Evolutionary conservation across 768 basidiomycete species (phyloP).

Genomic region (Phaeotremella skinneri): DNA sequence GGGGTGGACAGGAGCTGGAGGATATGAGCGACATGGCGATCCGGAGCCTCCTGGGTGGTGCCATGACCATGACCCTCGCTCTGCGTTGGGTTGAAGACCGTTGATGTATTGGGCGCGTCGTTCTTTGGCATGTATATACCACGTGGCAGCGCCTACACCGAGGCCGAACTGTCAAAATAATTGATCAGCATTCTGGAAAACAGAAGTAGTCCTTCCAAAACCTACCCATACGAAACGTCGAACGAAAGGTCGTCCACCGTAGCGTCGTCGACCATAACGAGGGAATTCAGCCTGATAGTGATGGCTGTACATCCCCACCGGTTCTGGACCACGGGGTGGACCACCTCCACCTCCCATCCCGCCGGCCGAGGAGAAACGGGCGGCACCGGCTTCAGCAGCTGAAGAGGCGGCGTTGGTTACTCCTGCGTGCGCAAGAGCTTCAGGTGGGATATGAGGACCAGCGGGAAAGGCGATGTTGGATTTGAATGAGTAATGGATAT

Average conservation of each 20-base stretch:
- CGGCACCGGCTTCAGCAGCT: conserved; percentile 1
- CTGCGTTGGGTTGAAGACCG: not conserved
- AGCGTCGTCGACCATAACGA: conserved; percentile 13
- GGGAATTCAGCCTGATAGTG: conserved; percentile 12
- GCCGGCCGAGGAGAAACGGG: not conserved
- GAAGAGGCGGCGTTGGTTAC: conserved; percentile 1
- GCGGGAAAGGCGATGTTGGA: conserved; percentile 8
- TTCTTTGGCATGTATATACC: conserved; percentile 21
- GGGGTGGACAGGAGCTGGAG: not conserved
- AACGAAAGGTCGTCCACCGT: conserved; percentile 10
- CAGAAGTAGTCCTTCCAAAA: not conserved
- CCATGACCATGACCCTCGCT: not conserved
- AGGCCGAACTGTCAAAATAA: conserved; percentile 21
- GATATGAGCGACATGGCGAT: not conserved
- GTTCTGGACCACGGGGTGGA: not conserved
- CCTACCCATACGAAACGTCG: conserved; percentile 28
- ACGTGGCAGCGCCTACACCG: conserved; percentile 23
- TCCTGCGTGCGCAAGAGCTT: not conserved
- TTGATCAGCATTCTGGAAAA: not conserved
- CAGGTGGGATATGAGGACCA: not conserved
- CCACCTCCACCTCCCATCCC: not conserved
- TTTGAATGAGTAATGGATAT: conserved; percentile 18
- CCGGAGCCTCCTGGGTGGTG: not conserved
- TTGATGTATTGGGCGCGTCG: not conserved
- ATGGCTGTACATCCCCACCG: not conserved